Base-by-base conservation (phyloP, 2,329 filamentous ascomycete genomes). In the Beauveria sp. region DNA sequence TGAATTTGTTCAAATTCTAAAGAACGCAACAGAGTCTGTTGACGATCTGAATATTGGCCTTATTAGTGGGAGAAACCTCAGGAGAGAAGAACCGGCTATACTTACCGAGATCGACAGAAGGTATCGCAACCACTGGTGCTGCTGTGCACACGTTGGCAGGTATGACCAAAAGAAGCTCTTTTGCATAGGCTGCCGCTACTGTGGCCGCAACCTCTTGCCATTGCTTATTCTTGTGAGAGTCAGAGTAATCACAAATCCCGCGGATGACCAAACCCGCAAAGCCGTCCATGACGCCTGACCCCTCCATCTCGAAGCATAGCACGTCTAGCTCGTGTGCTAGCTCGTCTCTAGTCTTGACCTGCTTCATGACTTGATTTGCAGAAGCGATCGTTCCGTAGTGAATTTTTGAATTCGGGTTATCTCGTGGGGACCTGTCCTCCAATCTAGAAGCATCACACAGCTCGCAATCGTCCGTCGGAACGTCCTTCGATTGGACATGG, bases 181-280 rank as follows among this genome's bases (percentile, higher is more conserved):
- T 68, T 5, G 65, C 62, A 55, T 62, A 70, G 10, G 64, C 68
- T 2, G 68, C 66, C 0, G 68, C 65, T 1, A 63, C 66, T 14
- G 63, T 58, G 6, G 68, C 63, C 8, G 67, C 61, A 55, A 69
- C 69, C 16, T 58, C 22, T 50, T 69, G 67, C 68, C 66, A 70
- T 26, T 14, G 30, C 9, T 68, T 62, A 56, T 67, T 68, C 47
- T 70, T 70, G 47, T 70, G 66, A 3, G 64, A 62, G 48, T 72
- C 70, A 3, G 69, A 63, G 51, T 73, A 73, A 60, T 73, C 70
- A 53, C 66, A 70, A 41, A 72, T 73, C 0, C 74, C 73, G 5
- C 72, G 67, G 26, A 77, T 71, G 0, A 71, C 66, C 1, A 75
- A 46, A 28, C 70, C 73, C 66, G 1, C 67, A 7, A 74, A 64